phyloP scores from a whole-genome alignment of 805 yeast species.

The Saturnispora sanitii region DNA sequence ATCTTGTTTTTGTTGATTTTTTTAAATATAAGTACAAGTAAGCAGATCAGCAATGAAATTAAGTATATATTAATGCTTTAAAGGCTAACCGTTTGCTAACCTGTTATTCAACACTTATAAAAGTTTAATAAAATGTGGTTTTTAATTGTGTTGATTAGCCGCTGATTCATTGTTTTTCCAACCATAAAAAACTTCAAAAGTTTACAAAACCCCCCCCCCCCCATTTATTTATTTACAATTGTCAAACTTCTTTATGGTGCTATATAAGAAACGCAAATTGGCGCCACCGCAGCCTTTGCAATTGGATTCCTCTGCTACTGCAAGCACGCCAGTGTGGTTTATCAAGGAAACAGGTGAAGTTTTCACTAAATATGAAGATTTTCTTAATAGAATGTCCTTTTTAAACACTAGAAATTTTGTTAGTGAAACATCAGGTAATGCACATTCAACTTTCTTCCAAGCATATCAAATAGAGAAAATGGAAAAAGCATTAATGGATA shows the following conservation, averaged over 20 bases:
- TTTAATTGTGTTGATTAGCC: neutral
- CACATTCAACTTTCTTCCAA: slow-evolving; percentile 83
- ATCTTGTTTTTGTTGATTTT: too few species aligned
- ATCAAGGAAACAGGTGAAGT: slow-evolving; percentile 85
- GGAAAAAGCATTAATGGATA: slow-evolving; percentile 57
- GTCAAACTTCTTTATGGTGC: slow-evolving; percentile 44
- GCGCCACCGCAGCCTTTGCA: slow-evolving; percentile 35
- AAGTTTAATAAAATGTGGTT: too few species aligned
- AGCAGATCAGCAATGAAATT: too few species aligned
- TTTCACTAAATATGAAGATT: slow-evolving; percentile 70
- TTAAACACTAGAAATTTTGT: slow-evolving; percentile 72
- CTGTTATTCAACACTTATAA: too few species aligned
- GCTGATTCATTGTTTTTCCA: neutral
- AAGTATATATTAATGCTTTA: too few species aligned
- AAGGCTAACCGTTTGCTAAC: too few species aligned
- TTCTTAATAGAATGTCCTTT: slow-evolving; percentile 61
- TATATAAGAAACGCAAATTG: slow-evolving; percentile 62
- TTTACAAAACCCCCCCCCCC: neutral
- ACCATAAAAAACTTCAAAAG: neutral
- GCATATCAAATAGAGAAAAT: slow-evolving; percentile 70
- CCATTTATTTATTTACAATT: too few species aligned
- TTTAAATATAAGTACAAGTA: too few species aligned
- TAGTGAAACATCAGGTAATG: slow-evolving; percentile 92
- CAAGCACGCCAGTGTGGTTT: slow-evolving; percentile 60
- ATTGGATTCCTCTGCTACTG: slow-evolving; percentile 37